Evolutionary conservation across 129 eudicot species (phyloP).

Genomic region (Centrapalus pauciflorus): DNA sequence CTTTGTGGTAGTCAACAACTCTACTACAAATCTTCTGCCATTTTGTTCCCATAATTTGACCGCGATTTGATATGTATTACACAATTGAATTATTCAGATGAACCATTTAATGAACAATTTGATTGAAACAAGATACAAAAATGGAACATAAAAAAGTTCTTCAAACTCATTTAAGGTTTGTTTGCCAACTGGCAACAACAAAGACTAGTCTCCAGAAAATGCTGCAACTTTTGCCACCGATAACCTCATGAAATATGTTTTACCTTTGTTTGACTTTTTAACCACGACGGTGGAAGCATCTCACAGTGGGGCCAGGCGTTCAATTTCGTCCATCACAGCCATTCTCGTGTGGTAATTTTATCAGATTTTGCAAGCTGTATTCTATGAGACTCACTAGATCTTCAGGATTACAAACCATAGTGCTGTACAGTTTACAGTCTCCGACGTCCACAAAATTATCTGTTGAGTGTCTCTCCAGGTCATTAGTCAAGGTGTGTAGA

Average conservation of each 20-base stretch:
- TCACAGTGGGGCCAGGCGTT: neutral
- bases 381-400: conserved; percentile 53
- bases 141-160: neutral
- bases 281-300: neutral
- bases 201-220: too few species aligned
- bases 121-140: conserved; percentile 11
- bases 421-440: conserved; percentile 6
- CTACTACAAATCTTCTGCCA: neutral
- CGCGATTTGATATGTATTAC: neutral
- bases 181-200: too few species aligned
- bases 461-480: neutral
- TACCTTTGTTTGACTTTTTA: too few species aligned
- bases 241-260: neutral
- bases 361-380: conserved; percentile 21
- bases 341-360: neutral
- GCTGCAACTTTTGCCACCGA: neutral
- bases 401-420: conserved; percentile 37
- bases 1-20: neutral
- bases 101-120: neutral
- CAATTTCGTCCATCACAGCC: neutral
- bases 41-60: neutral
- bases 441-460: conserved; percentile 27
- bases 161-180: too few species aligned
- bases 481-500: conserved; percentile 13
- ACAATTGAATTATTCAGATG: neutral